phyloP scores from a whole-genome alignment of 2,329 filamentous ascomycete genomes.

The Trichoderma semiorbis region DNA sequence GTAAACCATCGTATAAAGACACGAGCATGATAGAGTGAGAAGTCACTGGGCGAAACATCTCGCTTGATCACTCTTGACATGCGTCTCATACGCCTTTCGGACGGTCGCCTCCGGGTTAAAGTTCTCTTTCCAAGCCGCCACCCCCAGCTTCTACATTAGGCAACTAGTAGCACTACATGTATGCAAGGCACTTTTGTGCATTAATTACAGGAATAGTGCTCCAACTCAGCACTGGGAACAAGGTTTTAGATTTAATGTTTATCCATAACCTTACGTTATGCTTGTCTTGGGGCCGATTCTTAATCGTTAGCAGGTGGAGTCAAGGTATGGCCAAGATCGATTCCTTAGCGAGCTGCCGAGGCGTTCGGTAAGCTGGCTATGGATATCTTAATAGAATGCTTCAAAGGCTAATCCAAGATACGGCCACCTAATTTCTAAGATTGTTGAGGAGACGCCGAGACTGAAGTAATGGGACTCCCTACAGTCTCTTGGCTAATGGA shows the following conservation, averaged over 20 bases:
- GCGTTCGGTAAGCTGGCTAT: not conserved
- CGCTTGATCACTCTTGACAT: not conserved
- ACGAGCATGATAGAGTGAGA: not conserved
- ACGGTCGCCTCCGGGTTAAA: not conserved
- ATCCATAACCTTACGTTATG: constrained; percentile 7
- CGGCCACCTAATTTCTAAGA: not conserved
- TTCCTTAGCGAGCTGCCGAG: not conserved
- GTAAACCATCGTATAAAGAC: too few relatives aligned
- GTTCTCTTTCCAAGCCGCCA: not conserved
- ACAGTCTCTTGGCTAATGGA: not conserved
- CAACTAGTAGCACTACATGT: not conserved
- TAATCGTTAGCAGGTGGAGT: not conserved
- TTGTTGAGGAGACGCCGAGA: not conserved
- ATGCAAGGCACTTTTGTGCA: constrained; percentile 3
- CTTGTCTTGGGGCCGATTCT: not conserved
- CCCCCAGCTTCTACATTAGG: not conserved
- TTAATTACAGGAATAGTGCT: not conserved
- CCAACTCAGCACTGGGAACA: not conserved
- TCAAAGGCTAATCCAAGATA: not conserved
- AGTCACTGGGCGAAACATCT: not conserved
- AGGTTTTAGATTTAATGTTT: not conserved
- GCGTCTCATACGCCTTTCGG: not conserved
- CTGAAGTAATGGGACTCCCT: not conserved
- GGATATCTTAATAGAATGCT: not conserved
- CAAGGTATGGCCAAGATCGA: not conserved